A percentile compares a stretch with the other conserved stretches of the same genome.
Conservation (phyloP, 2,329 filamentous ascomycete species). For the Penicillium crustosum region DNA sequence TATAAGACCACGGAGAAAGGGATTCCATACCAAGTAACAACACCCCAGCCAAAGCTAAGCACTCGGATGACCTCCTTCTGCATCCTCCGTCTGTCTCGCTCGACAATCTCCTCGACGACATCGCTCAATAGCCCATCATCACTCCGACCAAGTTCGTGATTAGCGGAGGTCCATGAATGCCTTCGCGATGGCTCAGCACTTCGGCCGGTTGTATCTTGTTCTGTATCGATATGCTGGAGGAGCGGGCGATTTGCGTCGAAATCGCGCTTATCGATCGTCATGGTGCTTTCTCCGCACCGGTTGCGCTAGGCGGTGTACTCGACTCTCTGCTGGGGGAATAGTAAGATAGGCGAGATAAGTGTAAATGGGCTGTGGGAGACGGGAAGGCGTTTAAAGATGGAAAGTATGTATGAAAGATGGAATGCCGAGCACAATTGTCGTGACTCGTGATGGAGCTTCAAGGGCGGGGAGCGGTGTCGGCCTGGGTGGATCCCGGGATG, state of each 20-base stretch:
- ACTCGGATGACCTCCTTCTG: slow-evolving; percentile 54
- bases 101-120: slow-evolving; percentile 60
- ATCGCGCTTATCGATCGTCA: slow-evolving; percentile 48
- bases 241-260: slow-evolving; percentile 46
- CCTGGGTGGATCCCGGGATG: slow-evolving; percentile 22
- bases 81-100: slow-evolving; percentile 57
- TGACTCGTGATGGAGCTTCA: slow-evolving; percentile 11
- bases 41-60: slow-evolving; percentile 59
- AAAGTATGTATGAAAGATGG: not conserved
- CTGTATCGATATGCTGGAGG: slow-evolving; percentile 21
- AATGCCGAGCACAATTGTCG: not conserved
- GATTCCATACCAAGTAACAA: slow-evolving; percentile 56
- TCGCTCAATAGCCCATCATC: slow-evolving; percentile 56
- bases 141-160: slow-evolving; percentile 21
- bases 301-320: not conserved
- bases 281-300: slow-evolving; percentile 17
- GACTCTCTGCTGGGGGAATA: not conserved
- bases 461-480: slow-evolving; percentile 20
- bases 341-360: not conserved
- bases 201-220: slow-evolving; percentile 15
- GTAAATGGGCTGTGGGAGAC: not conserved
- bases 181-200: slow-evolving; percentile 28
- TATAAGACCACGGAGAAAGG: not conserved
- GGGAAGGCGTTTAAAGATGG: not conserved
- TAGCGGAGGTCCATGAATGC: slow-evolving; percentile 17